Percentiles rank a stretch among this genome's conserved stretches.
phyloP scores from a whole-genome alignment of 768 basidiomycete genomes.

The Russula compacta region DNA sequence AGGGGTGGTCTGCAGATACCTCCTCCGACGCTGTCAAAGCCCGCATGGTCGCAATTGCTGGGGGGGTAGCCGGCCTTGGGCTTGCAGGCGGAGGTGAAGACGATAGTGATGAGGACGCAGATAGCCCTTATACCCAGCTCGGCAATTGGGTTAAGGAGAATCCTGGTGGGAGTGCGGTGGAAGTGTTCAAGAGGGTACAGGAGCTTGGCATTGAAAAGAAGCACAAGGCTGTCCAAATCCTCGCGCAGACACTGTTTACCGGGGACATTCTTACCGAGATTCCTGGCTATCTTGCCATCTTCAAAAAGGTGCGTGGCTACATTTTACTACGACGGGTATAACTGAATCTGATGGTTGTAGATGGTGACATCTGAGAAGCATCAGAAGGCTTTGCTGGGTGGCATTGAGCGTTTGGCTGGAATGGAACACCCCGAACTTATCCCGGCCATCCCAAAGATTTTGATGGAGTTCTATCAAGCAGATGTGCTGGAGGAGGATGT shows the following conservation, averaged over 20 bases:
- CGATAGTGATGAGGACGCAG: constrained; percentile 77
- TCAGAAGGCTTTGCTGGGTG: constrained; percentile 89
- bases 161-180: constrained; percentile 45
- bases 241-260: constrained; percentile 80
- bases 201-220: constrained; percentile 91
- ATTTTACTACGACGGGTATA: neutral
- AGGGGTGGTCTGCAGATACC: constrained; percentile 91
- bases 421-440: constrained; percentile 63
- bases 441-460: constrained; percentile 71
- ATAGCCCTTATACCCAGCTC: constrained; percentile 79
- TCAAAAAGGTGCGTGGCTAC: constrained; percentile 56
- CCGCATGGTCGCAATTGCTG: constrained; percentile 64
- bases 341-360: constrained; percentile 31
- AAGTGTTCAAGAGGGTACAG: constrained; percentile 81
- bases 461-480: constrained; percentile 89
- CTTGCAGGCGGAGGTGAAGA: constrained; percentile 64
- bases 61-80: constrained; percentile 42
- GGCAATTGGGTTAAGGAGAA: constrained; percentile 82
- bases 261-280: constrained; percentile 60
- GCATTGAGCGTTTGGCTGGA: constrained; percentile 81
- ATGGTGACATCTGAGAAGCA: constrained; percentile 90
- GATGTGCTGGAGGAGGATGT: constrained; percentile 92
- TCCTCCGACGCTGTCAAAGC: constrained; percentile 82
- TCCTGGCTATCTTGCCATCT: constrained; percentile 51
- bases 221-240: constrained; percentile 77